Evolutionary conservation across 2,329 filamentous ascomycete species (phyloP), one percentile per base, ranked within the genome.

Genomic region (Botrytis fabae): DNA sequence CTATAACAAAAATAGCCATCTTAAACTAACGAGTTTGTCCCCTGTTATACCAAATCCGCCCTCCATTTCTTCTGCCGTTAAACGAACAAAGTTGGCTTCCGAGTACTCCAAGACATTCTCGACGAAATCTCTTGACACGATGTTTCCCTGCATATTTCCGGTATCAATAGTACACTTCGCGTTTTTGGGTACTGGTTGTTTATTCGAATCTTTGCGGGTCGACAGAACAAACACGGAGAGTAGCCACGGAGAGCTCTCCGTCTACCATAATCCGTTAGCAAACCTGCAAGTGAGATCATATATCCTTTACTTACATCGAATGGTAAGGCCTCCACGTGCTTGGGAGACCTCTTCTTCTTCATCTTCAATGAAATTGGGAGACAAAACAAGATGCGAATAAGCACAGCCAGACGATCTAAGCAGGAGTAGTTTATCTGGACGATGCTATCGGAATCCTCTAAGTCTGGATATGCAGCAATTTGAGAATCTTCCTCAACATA

Each of bases 161-260:
- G 76, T 77, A n/a, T 77, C 76, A 12, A 77, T 70, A 2, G 75
- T 76, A 25, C 76, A 77, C 38, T 73, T 74, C 6, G 73, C 75
- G 42, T 57, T 46, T 66, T 74, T 75, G 10, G 71, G 57, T 40
- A 75, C 69, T 1, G 46, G 65, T n/a, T 75, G 71, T 59, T 69
- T 70, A 1, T 69, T 25, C 6, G 61, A 64, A 59, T 75, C 73
- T 28, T 40, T 63, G n/a, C 69, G 60, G 16, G 63, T 69, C 16
- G 74, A 75, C 42, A 75, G 59, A 48, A 75, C 74, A 10, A 66
- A 62, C 38, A 75, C 74, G 12, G 72, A 64, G 4, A 74, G 64
- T 22, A 75, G 65, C 71, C 72, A 76, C 28, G 72, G 74, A 35
- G 71, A 74, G 16, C 64, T 51, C 25, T 66, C 64, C 46, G 28